These are phyloP conservation scores for Panicum miliaceum DNA, from an alignment of 176 grass and related monocot genomes.

Conservation along the genomic window DNA sequence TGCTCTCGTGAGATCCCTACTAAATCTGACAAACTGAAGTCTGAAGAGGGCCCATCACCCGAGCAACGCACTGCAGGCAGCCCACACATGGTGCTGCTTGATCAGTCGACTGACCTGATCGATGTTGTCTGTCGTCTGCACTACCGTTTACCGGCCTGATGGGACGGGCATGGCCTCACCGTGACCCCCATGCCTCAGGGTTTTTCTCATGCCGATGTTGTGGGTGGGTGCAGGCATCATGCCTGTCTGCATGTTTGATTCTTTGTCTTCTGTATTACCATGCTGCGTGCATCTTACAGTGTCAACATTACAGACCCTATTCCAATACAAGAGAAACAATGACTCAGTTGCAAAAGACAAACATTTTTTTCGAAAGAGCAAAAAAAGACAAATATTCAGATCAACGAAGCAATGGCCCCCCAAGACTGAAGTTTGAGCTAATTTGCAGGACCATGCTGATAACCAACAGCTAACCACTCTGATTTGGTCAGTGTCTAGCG, in stretches of 20 bases:
- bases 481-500: neutral
- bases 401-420: neutral
- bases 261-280: conserved; percentile 5
- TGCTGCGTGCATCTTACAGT: neutral
- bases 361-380: neutral
- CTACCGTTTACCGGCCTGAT: conserved; percentile 21
- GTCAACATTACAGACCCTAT: neutral
- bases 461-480: conserved; percentile 18
- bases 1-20: neutral
- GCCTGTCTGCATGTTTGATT: conserved; percentile 4
- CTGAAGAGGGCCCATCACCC: neutral
- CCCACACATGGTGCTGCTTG: conserved; percentile 1
- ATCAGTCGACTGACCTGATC: conserved; percentile 22
- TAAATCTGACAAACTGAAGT: conserved; percentile 34
- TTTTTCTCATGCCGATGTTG: conserved; percentile 2
- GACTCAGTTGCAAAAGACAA: neutral
- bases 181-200: conserved; percentile 24
- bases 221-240: conserved; percentile 18
- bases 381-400: neutral
- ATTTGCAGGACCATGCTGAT: conserved; percentile 14
- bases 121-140: conserved; percentile 35
- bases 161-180: conserved; percentile 34
- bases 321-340: neutral
- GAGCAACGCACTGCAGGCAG: neutral
- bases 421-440: conserved; percentile 20